Evolutionary conservation across 1,284 basidiomycete species (phyloP), one percentile per base, ranked within the genome.

Genomic region (Fomitopsis palustris): DNA sequence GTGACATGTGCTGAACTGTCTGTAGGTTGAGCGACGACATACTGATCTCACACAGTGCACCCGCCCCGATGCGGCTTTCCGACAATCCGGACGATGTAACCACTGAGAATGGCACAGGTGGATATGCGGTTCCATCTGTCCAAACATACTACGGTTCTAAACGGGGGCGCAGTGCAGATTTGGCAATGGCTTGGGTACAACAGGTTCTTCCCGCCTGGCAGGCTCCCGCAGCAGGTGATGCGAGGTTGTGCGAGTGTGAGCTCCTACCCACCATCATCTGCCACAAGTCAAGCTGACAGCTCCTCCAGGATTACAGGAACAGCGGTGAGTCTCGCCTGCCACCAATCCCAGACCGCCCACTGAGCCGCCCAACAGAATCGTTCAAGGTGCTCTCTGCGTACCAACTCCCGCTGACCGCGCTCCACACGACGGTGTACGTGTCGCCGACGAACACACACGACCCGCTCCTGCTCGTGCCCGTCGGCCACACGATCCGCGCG

Each of bases 131-230:
- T 33, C 17, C 19, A 16, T 37, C 16, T 37, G 39, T 25, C 25
- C 14, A 17, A 41, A 12, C 39, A 21, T 21, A n/a, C n/a, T n/a
- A n/a, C n/a, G n/a, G 3, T 31, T 37, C 4, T 25, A 17, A 41
- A 3, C 17, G 29, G 2, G 25, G 10, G 10, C 42, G n/a, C 79
- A 63, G 64, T 89, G 6, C 75, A 78, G 1, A 69, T 88, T 8
- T 88, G 88, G 85, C 78, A 78, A 47, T 91, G 88, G 88, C 74
- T 90, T 19, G 80, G 81, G 4, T 72, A 86, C 31, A 72, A 83
- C 58, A 79, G 88, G 8, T 91, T 86, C 69, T 88, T 90, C 65
- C 86, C 86, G 1, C 74, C 79, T 16, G 49, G 35, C 19, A 31
- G 49, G 12, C 67, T 70, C 10, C 69, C 67, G 45, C 78, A 76